These are phyloP conservation scores for Dryas octopetala DNA, from an alignment of 306 rosid species.

Conservation along the genomic window DNA sequence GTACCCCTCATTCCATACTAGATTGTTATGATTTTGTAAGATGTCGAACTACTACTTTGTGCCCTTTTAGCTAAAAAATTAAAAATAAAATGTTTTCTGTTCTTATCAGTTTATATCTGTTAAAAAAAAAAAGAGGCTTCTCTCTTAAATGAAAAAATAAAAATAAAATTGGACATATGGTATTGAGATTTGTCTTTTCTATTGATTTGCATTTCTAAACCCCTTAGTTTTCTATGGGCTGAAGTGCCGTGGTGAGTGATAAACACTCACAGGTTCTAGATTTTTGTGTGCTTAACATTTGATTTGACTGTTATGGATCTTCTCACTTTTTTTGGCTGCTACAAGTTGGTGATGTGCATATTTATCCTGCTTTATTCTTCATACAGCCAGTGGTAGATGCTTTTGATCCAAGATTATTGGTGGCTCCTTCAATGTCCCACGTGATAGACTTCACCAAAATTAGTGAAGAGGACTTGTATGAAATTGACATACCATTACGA, in stretches of 20 bases:
- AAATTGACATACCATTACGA: slow-evolving; percentile 80
- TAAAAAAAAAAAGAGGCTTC: background rate
- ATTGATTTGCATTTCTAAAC: background rate
- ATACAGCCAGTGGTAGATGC: slow-evolving; percentile 97
- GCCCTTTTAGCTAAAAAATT: background rate
- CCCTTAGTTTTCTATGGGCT: background rate
- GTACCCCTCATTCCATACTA: background rate
- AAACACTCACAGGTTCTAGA: background rate
- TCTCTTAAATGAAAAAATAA: background rate
- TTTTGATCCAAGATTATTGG: slow-evolving; percentile 89
- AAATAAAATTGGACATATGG: background rate
- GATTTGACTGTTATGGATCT: slow-evolving; percentile 21
- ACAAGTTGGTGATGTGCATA: slow-evolving; percentile 1
- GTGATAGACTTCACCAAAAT: slow-evolving; percentile 74
- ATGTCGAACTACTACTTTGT: background rate
- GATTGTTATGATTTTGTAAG: background rate
- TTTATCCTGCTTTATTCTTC: slow-evolving; percentile 19
- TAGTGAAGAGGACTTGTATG: slow-evolving; percentile 84
- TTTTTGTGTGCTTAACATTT: background rate
- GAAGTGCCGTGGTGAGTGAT: background rate
- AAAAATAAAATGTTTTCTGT: background rate
- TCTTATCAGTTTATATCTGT: background rate
- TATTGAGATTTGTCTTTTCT: background rate
- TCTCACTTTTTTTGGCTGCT: slow-evolving; percentile 1
- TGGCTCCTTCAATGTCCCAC: slow-evolving; percentile 81